Base-by-base conservation (phyloP, 768 basidiomycete genomes). In the Trametes cinnabarina region DNA sequence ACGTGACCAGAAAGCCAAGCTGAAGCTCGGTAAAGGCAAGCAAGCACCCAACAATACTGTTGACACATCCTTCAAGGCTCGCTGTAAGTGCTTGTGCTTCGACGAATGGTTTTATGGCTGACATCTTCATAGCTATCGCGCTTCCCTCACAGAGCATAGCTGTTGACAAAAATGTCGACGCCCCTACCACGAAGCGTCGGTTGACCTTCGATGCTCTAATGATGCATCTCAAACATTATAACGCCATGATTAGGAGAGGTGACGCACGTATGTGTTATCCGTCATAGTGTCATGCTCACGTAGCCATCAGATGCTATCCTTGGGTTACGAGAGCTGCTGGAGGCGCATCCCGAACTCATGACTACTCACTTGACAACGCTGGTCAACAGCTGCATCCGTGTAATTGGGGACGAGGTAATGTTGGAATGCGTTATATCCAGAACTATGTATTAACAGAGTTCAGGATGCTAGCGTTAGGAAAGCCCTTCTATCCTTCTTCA, bases 21-120 rank as follows among this genome's bases (percentile, higher is more conserved):
- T 97, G 35, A 99, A 97, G 73, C 89, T 99, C 48, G 96, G 96
- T 34, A 99, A 96, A 71, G 94, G 92, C 42, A 98, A 95, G 72
- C 83, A 88, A 65, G 69, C 77, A 10, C 79, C 94, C 10, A 79
- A 75, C 44, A 98, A 98, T 79, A 91, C 84, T 5, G 83, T 98
- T 63, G 92, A 98, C 73, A 98, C 96, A 1, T 94, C 95, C 1
- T 98, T 96, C 82, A 94, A 95, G 70, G 86, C 93, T 30, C 85
- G 92, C 58, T 92, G 96, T 97, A 68, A 65, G 90, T 77, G 15
- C 3, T 28, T 39, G 60, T n/a, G 15, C 14, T 15, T 20, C 11
- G 22, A 28, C 20, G 35, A 7, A 41, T 25, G 51, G 15, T 28
- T 1, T 17, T 43, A 4, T 34, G 37, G 12, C 10, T 0, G 4